Base-by-base conservation (phyloP, 2,329 filamentous ascomycete genomes). In the Calonectria pseudoreteaudii region DNA sequence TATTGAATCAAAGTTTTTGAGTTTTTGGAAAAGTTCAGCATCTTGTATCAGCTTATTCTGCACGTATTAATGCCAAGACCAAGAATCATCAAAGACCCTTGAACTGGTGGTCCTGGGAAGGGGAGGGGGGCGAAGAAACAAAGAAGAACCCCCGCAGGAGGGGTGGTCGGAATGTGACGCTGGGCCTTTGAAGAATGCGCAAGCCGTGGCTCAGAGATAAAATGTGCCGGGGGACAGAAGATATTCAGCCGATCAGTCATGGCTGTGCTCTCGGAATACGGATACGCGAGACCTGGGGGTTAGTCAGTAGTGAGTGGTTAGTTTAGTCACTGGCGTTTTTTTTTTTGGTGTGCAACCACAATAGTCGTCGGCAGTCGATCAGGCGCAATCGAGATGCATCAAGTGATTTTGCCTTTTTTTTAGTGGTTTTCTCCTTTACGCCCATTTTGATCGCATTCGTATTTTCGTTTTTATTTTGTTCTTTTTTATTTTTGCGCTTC, bases 201-300 rank as follows among this genome's bases (percentile, higher is more conserved):
- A 20, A 41, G 31, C 50, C 31, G 58, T 70, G 66, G 66, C 71
- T 71, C 52, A 60, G 74, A 70, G 69, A 13, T 38, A 23, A 16
- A 62, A 62, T 16, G 41, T 44, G 36, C 34, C 31, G 28, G 31
- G 38, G 56, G n/a, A 20, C 3, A 14, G 56, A 62, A 26, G 47
- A 49, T 53, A 65, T 67, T 71, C 78, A 80, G 77, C 75, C 78
- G 75, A 70, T 72, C 67, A 73, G 65, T 65, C 71, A 78, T 76
- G 78, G 78, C 78, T 78, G 76, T 76, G 74, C 71, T 75, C 9
- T 18, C 20, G 7, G 20, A 50, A 50, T 47, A 62, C 56, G 56
- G 56, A 62, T 62, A 62, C 56, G 56, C 14, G 18, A 14, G 50
- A 16, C 18, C 28, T 56, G 10, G 30, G 30, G 34, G n/a, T 31